Evolutionary conservation across 768 basidiomycete species (phyloP).

Genomic region (Pleurotus salmoneostramineus): DNA sequence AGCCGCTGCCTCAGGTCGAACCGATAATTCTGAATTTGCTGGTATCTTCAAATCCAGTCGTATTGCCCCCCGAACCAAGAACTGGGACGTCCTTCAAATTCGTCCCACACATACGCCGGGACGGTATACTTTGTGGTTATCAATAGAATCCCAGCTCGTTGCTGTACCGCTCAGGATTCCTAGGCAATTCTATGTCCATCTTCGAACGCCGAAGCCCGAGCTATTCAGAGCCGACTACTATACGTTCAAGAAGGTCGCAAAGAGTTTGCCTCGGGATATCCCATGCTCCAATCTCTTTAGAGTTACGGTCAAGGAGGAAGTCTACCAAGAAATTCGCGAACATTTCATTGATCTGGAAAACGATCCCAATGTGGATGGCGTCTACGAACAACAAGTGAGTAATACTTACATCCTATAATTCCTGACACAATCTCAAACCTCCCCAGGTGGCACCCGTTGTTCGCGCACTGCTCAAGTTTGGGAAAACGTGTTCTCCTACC

Average conservation of each 20-base stretch:
- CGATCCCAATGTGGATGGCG: conserved; percentile 91
- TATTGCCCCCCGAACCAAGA: conserved; percentile 48
- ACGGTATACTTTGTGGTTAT: conserved; percentile 86
- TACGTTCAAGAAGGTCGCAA: conserved; percentile 64
- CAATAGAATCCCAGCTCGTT: conserved; percentile 75
- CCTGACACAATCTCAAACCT: background rate
- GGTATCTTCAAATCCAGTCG: conserved; percentile 70
- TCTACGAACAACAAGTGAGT: conserved; percentile 87
- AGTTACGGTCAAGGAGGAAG: conserved; percentile 76
- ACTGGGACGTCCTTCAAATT: conserved; percentile 94
- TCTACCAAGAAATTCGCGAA: conserved; percentile 80
- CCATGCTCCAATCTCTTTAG: conserved; percentile 80
- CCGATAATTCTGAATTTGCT: conserved; percentile 46
- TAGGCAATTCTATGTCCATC: conserved; percentile 90
- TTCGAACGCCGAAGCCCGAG: conserved; percentile 64
- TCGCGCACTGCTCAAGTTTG: conserved; percentile 79
- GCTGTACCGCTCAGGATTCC: conserved; percentile 81
- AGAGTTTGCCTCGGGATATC: conserved; percentile 76
- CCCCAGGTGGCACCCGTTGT: conserved; percentile 75
- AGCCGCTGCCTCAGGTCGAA: conserved; percentile 39
- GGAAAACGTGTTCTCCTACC: conserved; percentile 73
- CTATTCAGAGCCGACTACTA: conserved; percentile 72
- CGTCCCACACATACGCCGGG: conserved; percentile 73
- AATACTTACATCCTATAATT: background rate
- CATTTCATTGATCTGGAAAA: conserved; percentile 93